Percentiles rank a stretch among this genome's conserved stretches.
These are phyloP conservation scores for Mycena leptocephala DNA, from an alignment of 768 basidiomycete species.

Conservation along the genomic window DNA sequence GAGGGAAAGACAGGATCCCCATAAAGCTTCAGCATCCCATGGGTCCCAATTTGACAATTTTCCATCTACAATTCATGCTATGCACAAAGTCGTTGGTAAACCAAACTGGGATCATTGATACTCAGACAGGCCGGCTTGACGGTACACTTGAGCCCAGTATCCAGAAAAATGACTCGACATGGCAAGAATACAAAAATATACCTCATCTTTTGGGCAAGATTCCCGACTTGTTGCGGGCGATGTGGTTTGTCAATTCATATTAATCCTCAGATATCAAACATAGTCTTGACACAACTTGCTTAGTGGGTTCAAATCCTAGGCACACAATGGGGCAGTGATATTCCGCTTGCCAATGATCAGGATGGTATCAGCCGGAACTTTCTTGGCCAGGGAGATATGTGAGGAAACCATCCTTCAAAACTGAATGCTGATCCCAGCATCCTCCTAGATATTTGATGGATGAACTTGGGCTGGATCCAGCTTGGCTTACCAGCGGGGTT, in stretches of 20 bases:
- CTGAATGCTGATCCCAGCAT: background rate
- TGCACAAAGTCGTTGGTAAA: background rate
- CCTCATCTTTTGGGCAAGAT: background rate
- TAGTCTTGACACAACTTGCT: background rate
- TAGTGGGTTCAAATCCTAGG: background rate
- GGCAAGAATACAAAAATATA: background rate
- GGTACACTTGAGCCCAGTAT: background rate
- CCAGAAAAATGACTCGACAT: background rate
- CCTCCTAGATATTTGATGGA: background rate
- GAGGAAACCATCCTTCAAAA: background rate
- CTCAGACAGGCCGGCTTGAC: background rate
- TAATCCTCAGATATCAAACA: no score
- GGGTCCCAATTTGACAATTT: background rate
- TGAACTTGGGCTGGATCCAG: background rate
- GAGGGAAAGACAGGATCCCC: background rate
- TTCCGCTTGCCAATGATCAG: no score
- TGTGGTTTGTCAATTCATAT: background rate
- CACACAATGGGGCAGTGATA: no score
- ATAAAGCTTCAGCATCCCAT: background rate
- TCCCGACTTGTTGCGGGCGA: background rate
- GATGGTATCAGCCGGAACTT: no score
- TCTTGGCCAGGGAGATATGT: background rate
- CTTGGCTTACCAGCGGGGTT: background rate
- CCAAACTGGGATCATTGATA: background rate
- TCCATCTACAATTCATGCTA: background rate